Evolutionary conservation across 257 asterid species (phyloP), one percentile per base, ranked within the genome.

Genomic region (Penstemon newberryi): DNA sequence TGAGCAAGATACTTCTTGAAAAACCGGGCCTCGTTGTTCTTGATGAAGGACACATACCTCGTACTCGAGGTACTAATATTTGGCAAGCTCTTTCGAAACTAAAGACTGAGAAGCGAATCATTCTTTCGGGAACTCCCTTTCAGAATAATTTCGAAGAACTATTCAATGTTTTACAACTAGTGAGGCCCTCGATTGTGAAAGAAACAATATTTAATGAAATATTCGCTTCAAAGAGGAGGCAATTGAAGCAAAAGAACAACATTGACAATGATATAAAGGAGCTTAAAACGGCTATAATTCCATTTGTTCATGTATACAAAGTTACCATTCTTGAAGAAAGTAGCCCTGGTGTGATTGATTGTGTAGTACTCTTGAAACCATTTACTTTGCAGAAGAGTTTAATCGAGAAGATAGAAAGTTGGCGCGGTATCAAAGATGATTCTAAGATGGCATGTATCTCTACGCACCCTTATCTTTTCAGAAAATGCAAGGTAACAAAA

Each of bases 61-160:
- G 84, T 1, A 79, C 54, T 36, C 46, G 39, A 46, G 18, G 12
- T 3, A 80, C 74, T 36, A 59, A 59, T 7, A 68, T 75, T 11
- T 80, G 79, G 81, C 72, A 72, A 6, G 49, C 75, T 4, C 39
- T 76, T 7, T 15, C 42, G 39, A 60, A 73, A 15, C 72, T 79
- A 8, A 55, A 71, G 56, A 66, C 77, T 3, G 52, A 62, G 33
- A 77, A 59, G 25, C 50, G 69, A 39, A 65, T 80, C 45, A 73
- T 76, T 53, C 80, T 80, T 0, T 73, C 85, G 1, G 85, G 82
- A 47, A 80, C 79, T 10, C 85, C 82, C 3, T 80, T 80, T 42
- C 82, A 77, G 60, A 80, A 76, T 56, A 80, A 73, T 18, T 73
- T 80, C 51, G 6, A 33, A 5, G 81, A 80, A 46, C 77, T 80